Conservation (phyloP, 192 early-diverging fungal genomes). For the Gamsiella multidivaricata region DNA sequence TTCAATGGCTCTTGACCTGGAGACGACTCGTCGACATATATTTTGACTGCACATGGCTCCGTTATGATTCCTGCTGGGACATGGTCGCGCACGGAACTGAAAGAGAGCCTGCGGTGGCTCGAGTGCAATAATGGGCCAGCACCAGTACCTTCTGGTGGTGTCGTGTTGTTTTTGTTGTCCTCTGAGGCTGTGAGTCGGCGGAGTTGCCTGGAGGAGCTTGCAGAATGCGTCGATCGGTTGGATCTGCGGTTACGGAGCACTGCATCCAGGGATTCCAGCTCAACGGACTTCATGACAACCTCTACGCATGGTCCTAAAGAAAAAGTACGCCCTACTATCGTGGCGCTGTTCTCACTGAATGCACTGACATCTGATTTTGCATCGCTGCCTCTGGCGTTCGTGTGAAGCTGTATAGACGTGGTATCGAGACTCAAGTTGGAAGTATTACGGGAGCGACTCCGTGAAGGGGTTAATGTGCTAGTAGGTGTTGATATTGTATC, state of each 20-base stretch:
- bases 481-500: too few species aligned
- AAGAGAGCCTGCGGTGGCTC: constrained; percentile 16
- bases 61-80: constrained; percentile 33
- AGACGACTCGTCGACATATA: constrained; percentile 19
- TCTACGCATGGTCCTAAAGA: background rate
- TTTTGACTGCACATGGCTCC: constrained; percentile 12
- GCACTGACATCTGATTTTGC: background rate
- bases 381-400: background rate
- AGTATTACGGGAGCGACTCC: too few species aligned
- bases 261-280: constrained; percentile 16
- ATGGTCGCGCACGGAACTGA: constrained; percentile 27
- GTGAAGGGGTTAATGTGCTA: too few species aligned
- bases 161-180: background rate
- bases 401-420: background rate
- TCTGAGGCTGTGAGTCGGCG: background rate
- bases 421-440: background rate
- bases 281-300: constrained; percentile 27
- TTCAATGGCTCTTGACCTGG: background rate
- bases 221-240: constrained; percentile 7
- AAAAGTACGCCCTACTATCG: background rate
- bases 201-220: background rate
- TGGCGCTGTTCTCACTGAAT: background rate
- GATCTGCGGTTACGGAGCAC: constrained; percentile 25
- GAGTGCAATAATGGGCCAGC: background rate
- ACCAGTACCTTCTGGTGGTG: background rate